A percentile compares a stretch with the other conserved stretches of the same genome.
phyloP scores from a whole-genome alignment of 2,329 filamentous ascomycete genomes.

The Penicillium sumatraense region DNA sequence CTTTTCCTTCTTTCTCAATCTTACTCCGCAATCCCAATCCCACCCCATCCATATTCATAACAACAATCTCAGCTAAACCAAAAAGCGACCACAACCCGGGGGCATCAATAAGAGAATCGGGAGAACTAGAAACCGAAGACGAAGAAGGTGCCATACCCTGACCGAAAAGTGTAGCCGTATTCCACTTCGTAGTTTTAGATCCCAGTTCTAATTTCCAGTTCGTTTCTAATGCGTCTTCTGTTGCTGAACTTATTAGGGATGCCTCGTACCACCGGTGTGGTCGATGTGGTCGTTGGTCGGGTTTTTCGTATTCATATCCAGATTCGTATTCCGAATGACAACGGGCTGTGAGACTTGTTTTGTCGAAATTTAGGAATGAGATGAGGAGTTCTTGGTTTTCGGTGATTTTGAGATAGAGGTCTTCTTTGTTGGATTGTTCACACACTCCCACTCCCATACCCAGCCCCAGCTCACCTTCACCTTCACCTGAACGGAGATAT shows the following conservation, averaged over 20 bases:
- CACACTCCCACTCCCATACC: too few relatives aligned
- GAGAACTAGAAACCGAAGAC: not conserved
- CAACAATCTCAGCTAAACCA: constrained; percentile 34
- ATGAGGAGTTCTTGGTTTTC: constrained; percentile 45
- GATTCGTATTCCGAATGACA: constrained; percentile 22
- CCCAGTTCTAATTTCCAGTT: constrained; percentile 42
- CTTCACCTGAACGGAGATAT: constrained; percentile 22
- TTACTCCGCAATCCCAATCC: constrained; percentile 32
- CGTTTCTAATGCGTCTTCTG: constrained; percentile 38
- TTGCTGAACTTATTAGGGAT: constrained; percentile 40
- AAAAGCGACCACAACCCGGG: constrained; percentile 15
- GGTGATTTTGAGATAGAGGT: constrained; percentile 40
- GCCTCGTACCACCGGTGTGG: constrained; percentile 46
- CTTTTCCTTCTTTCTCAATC: not conserved
- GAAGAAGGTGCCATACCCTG: not conserved
- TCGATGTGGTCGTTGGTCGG: too few relatives aligned
- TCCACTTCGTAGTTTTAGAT: constrained; percentile 37
- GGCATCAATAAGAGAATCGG: not conserved
- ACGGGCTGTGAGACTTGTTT: constrained; percentile 33
- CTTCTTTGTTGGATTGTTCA: constrained; percentile 21
- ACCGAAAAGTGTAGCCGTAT: constrained; percentile 34
- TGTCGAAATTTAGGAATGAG: constrained; percentile 24
- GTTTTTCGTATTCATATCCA: too few relatives aligned
- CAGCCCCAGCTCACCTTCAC: too few relatives aligned
- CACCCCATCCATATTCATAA: constrained; percentile 44